These are phyloP conservation scores for Wickerhamiella vanderwaltii DNA, from an alignment of 805 yeast species.

Conservation along the genomic window DNA sequence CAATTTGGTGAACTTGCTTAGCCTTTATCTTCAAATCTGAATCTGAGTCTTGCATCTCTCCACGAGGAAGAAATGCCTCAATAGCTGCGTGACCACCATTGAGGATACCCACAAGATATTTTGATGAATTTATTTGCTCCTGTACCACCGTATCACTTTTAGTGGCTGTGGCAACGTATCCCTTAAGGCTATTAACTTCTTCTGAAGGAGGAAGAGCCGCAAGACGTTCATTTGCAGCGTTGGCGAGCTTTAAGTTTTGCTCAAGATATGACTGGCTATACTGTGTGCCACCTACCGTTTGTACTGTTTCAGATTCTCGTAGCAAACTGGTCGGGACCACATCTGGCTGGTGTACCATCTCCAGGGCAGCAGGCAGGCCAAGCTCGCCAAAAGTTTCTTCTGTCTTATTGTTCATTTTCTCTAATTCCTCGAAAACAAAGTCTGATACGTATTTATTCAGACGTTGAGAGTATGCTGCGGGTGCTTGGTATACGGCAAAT, in stretches of 20 bases:
- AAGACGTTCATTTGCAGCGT: constrained; percentile 1
- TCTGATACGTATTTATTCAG: constrained; percentile 40
- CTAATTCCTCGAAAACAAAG: constrained; percentile 30
- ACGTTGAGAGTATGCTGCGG: constrained; percentile 57
- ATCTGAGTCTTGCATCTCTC: background rate
- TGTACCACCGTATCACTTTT: constrained; percentile 9
- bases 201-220: background rate
- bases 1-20: background rate
- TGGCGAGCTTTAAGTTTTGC: constrained; percentile 2
- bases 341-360: constrained; percentile 43
- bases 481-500: constrained; percentile 47
- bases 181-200: constrained; percentile 23
- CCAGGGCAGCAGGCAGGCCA: constrained; percentile 51
- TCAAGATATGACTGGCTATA: constrained; percentile 23
- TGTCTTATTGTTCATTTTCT: constrained; percentile 20
- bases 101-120: constrained; percentile 6
- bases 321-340: constrained; percentile 47
- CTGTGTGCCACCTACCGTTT: constrained; percentile 40
- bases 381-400: constrained; percentile 31
- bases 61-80: constrained; percentile 9
- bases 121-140: background rate
- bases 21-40: background rate
- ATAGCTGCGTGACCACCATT: constrained; percentile 8
- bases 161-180: constrained; percentile 7
- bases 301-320: constrained; percentile 43